These are phyloP conservation scores for Adansonia rubrostipa DNA, from an alignment of 441 rosid species.

Conservation along the genomic window DNA sequence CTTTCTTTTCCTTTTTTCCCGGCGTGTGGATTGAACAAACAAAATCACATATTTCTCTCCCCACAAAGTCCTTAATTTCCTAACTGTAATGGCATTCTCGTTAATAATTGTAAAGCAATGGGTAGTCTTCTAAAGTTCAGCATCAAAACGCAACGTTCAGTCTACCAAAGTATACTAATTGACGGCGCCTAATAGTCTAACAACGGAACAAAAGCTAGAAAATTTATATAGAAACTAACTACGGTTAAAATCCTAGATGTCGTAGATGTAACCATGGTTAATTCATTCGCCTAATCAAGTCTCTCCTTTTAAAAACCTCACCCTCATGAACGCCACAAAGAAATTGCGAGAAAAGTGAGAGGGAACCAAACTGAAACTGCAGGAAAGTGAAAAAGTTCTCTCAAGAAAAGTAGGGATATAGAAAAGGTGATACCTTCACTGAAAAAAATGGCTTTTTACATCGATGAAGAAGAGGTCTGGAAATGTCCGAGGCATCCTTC, in stretches of 20 bases:
- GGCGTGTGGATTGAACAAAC: neutral
- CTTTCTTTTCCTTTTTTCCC: neutral
- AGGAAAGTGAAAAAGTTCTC: neutral
- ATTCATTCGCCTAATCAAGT: neutral
- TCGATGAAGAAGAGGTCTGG: slow-evolving; percentile 60
- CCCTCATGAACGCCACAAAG: slow-evolving; percentile 14
- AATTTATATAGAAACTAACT: neutral
- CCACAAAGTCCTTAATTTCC: neutral
- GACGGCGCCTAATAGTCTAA: slow-evolving; percentile 7
- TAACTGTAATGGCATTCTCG: neutral
- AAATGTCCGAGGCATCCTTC: slow-evolving; percentile 62
- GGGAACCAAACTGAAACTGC: neutral
- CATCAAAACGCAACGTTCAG: neutral
- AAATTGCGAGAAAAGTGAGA: neutral
- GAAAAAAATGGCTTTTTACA: slow-evolving; percentile 32
- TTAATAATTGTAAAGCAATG: neutral
- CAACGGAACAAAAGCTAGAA: neutral
- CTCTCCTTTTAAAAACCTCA: slow-evolving; percentile 28
- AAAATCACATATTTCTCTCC: neutral
- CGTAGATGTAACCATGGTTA: slow-evolving; percentile 20
- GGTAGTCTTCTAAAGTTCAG: neutral
- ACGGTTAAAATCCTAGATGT: neutral
- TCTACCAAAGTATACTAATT: neutral
- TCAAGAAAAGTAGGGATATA: neutral
- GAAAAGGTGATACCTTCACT: neutral